Evolutionary conservation across 306 rosid genomes (phyloP), one percentile per base, ranked within the genome.

Genomic region (Cicer pinnatifidum): DNA sequence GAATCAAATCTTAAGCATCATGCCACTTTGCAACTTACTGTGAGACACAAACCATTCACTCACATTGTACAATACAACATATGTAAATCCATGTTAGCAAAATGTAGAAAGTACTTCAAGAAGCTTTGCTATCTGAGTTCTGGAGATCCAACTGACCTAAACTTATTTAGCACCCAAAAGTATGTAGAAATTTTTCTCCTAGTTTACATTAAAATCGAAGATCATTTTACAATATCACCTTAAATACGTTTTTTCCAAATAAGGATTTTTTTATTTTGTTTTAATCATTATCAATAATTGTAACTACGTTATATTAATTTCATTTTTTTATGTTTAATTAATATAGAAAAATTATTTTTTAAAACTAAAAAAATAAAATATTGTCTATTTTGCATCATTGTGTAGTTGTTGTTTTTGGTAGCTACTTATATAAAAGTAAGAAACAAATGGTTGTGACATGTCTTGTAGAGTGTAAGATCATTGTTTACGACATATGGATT

Each of bases 191-290:
- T 23, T 23, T 23, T 23, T 23, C 33, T 16, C 57, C 33, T 41
- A 7, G 28, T n/a, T 43, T 72, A 10, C 60, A 73, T 15, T 9
- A 8, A 61, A 60, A 45, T 73, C 15, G 61, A 76, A 67, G 58
- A 77, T 23, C 38, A 53, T 5, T 15, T 44, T 53, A 8, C 59
- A 12, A 11, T 47, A 47, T 47, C 15, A 44, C 11, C 47, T 43
- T 9, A 43, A 43, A 23, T 23, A 23, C 33, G 33, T 23, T 2
- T 23, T 28, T 28, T 28, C 52, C 52, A 46, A 46, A 46, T 46
- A 10, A 3, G 15, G 15, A 6, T 15, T 1, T 11, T 44, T 9
- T 44, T 9, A 2, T 44, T 2, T 9, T 7, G 0, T 44, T 8
- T 46, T 46, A 11, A 46, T 46, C n/a, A 46, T 46, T 46, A 11